phyloP scores from a whole-genome alignment of 2,329 filamentous ascomycete species.

The Exutisphaerella laricina region DNA sequence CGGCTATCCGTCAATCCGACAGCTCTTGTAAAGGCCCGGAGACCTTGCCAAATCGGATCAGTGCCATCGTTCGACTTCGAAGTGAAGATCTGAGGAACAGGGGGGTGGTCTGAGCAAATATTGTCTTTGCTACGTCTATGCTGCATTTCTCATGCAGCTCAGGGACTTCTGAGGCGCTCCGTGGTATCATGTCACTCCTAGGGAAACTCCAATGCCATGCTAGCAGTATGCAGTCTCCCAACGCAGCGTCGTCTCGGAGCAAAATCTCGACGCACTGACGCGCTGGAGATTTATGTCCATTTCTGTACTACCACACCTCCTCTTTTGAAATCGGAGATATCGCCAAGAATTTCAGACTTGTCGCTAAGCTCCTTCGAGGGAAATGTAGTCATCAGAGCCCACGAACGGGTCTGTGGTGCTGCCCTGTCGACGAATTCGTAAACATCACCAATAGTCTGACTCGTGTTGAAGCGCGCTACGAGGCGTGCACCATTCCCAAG shows the following conservation, averaged over 20 bases:
- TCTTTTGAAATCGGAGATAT: conserved; percentile 47
- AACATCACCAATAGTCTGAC: conserved; percentile 69
- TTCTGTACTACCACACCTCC: conserved; percentile 53
- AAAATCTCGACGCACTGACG: too few relatives aligned
- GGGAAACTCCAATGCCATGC: too few relatives aligned
- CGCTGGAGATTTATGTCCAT: conserved; percentile 46
- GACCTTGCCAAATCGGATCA: too few relatives aligned
- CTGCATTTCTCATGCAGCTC: not conserved
- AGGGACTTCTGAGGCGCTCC: too few relatives aligned
- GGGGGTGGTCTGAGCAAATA: not conserved
- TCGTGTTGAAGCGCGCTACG: conserved; percentile 75
- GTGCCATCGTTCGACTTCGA: too few relatives aligned
- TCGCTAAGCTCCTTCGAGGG: conserved; percentile 75
- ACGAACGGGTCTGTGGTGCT: conserved; percentile 54
- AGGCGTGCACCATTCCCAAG: conserved; percentile 71
- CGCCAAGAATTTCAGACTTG: conserved; percentile 46
- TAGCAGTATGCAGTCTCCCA: too few relatives aligned
- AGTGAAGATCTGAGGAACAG: too few relatives aligned
- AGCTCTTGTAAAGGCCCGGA: too few relatives aligned
- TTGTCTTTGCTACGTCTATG: not conserved
- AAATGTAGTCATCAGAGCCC: conserved; percentile 76
- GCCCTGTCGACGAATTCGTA: conserved; percentile 68
- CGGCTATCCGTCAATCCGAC: too few relatives aligned
- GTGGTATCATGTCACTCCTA: too few relatives aligned
- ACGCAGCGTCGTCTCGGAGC: too few relatives aligned